Conservation (phyloP, 495 filamentous ascomycete genomes). For the Neurospora africana region DNA sequence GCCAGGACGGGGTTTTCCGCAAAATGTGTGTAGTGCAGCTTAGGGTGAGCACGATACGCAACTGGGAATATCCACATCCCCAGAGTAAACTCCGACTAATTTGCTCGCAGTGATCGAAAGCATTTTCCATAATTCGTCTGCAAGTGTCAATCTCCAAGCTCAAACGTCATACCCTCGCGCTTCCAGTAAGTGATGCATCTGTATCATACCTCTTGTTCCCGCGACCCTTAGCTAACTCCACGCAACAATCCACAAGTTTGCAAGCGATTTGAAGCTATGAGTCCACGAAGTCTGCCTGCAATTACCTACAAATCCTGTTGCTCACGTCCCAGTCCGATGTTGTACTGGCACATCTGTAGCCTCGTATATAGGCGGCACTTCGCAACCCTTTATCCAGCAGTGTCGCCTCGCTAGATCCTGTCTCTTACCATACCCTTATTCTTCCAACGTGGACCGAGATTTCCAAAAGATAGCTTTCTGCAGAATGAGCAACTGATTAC, state of each 20-base stretch:
- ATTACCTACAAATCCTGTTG: not conserved
- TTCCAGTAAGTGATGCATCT: not conserved
- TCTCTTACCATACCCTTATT: not conserved
- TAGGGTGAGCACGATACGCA: not conserved
- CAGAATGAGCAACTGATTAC: not conserved
- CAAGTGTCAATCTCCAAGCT: not conserved
- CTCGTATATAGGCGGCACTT: not conserved
- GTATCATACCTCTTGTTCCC: not conserved
- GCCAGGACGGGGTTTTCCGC: not conserved
- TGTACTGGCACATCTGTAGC: not conserved
- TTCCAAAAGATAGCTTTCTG: not conserved
- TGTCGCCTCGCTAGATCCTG: not conserved
- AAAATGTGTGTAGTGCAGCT: too few species aligned
- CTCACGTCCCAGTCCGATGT: not conserved
- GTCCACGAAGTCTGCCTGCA: not conserved
- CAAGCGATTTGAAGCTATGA: not conserved
- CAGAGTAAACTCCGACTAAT: not conserved
- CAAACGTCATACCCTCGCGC: not conserved
- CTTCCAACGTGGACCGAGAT: not conserved
- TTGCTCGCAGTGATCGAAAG: not conserved
- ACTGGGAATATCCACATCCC: not conserved
- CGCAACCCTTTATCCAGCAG: not conserved
- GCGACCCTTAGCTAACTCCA: not conserved
- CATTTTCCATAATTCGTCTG: not conserved
- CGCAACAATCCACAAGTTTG: not conserved